Evolutionary conservation across 371 early-diverging fungal genomes (phyloP).

Genomic region (Mucor circinelloides): DNA sequence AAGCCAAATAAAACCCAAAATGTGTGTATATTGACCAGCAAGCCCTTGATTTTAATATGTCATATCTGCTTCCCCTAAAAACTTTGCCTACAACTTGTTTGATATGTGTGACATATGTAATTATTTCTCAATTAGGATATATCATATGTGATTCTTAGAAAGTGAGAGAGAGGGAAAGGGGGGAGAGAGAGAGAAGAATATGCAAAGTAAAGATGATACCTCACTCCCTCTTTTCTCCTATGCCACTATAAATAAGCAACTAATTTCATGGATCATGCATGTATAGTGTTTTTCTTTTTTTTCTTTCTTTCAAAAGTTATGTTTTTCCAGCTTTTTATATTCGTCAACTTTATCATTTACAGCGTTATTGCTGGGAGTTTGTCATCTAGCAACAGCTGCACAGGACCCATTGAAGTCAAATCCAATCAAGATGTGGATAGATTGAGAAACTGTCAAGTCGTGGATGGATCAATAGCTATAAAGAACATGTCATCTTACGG

Average conservation of each 20-base stretch:
- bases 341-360: neutral
- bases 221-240: neutral
- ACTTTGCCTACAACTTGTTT: too few relatives aligned
- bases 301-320: neutral
- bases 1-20: neutral
- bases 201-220: neutral
- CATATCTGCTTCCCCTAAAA: neutral
- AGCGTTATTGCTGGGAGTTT: neutral
- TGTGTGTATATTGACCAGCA: neutral
- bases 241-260: neutral
- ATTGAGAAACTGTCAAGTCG: constrained; percentile 37
- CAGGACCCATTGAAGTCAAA: constrained; percentile 18
- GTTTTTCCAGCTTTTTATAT: neutral
- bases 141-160: neutral
- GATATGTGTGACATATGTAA: too few relatives aligned
- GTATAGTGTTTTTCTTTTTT: neutral
- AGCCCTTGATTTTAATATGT: neutral
- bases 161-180: neutral
- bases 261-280: neutral
- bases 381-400: constrained; percentile 12
- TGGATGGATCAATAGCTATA: constrained; percentile 47
- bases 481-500: constrained; percentile 8
- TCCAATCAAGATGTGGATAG: constrained; percentile 44
- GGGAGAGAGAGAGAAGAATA: neutral
- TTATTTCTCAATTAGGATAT: too few relatives aligned